phyloP scores from a whole-genome alignment of 768 basidiomycete species.

The Clathrus columnatus region DNA sequence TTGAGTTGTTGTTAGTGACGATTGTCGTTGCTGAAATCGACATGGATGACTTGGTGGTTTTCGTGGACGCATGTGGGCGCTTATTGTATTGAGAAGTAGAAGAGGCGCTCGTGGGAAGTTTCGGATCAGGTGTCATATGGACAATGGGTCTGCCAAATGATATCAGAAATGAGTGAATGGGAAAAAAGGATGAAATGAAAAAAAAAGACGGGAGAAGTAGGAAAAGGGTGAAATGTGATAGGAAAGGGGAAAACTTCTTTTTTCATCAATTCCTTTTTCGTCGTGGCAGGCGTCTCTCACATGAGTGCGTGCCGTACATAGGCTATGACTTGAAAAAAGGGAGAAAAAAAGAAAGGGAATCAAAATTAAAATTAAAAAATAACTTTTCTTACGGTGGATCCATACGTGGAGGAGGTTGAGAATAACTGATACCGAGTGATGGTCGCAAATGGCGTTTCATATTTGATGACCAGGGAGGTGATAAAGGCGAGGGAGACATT shows the following conservation, averaged over 20 bases:
- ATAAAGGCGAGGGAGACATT: neutral
- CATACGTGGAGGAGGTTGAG: conserved; percentile 3
- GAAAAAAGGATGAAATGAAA: neutral
- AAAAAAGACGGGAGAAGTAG: neutral
- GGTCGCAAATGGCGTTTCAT: neutral
- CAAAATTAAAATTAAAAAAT: neutral
- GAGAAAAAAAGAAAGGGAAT: neutral
- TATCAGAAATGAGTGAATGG: neutral
- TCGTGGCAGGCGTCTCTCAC: neutral
- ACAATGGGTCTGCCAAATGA: neutral
- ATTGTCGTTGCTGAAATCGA: neutral
- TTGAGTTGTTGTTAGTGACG: neutral
- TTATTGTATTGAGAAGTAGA: neutral
- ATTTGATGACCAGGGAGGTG: neutral
- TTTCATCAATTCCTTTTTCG: neutral
- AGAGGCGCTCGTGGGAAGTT: conserved; percentile 2
- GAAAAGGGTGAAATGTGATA: neutral
- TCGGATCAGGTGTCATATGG: conserved; percentile 4
- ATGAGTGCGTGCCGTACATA: neutral
- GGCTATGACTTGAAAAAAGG: neutral
- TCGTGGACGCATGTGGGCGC: neutral
- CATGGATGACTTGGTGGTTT: neutral
- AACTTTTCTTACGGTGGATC: neutral
- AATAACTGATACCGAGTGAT: conserved; percentile 4
- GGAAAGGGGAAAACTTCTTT: neutral